These are phyloP conservation scores for Penicillium riverlandense DNA, from an alignment of 495 filamentous ascomycete species.

Conservation along the genomic window DNA sequence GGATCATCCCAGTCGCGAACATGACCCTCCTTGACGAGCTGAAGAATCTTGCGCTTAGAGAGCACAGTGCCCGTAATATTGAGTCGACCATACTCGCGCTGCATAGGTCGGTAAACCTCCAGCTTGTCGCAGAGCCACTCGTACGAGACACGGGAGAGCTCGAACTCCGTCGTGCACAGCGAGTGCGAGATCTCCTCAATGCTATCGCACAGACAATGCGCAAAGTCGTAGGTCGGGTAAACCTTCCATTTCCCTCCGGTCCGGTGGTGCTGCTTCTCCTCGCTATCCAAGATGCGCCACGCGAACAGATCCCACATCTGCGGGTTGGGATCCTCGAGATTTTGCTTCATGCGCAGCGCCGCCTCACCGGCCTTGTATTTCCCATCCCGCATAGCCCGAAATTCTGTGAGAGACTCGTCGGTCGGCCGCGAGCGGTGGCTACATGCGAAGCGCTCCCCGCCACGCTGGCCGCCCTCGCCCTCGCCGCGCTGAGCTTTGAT, in stretches of 20 bases:
- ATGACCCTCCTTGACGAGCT: constrained; percentile 63
- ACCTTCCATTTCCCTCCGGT: constrained; percentile 74
- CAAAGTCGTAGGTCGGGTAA: constrained; percentile 89
- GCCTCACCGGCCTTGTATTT: constrained; percentile 84
- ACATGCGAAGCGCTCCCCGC: constrained; percentile 69
- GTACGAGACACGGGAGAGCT: constrained; percentile 68
- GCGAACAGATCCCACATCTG: constrained; percentile 69
- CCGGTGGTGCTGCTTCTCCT: constrained; percentile 55
- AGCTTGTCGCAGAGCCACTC: constrained; percentile 80
- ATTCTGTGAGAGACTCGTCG: constrained; percentile 73
- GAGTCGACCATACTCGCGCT: constrained; percentile 71
- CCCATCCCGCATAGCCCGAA: constrained; percentile 85
- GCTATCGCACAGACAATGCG: constrained; percentile 82
- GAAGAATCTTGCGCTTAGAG: constrained; percentile 73
- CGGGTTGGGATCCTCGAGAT: constrained; percentile 51
- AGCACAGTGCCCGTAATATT: constrained; percentile 76
- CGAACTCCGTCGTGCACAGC: constrained; percentile 83
- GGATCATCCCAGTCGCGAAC: constrained; percentile 88
- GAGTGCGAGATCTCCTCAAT: constrained; percentile 86
- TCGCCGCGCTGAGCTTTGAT: constrained; percentile 83
- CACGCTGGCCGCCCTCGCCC: constrained; percentile 55
- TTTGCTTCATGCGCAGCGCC: constrained; percentile 85
- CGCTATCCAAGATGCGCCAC: constrained; percentile 60
- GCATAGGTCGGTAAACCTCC: constrained; percentile 77
- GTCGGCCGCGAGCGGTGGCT: constrained; percentile 64